Conservation (phyloP, 495 filamentous ascomycete species). For the Friedmanniomyces endolithicus region DNA sequence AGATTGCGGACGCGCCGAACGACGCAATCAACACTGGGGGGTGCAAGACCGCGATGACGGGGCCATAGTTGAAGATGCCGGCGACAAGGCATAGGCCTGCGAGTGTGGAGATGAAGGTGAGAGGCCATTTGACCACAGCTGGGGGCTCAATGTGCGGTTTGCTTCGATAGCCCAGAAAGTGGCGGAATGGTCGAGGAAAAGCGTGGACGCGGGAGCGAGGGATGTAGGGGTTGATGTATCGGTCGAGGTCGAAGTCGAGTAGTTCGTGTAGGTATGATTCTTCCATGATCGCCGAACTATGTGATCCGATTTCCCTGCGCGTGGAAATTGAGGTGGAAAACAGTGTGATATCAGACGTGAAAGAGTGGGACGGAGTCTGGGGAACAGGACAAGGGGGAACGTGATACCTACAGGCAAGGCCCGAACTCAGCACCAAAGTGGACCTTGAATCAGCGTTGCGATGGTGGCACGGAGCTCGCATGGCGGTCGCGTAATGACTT, state of each 20-base stretch:
- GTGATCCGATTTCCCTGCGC: background rate
- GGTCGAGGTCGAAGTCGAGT: conserved; percentile 27
- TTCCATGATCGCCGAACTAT: background rate
- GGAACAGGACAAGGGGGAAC: background rate
- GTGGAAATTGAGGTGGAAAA: too few species aligned
- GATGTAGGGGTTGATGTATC: conserved; percentile 23
- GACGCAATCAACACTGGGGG: conserved; percentile 23
- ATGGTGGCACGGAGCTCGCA: background rate
- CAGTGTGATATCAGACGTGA: background rate
- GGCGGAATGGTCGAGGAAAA: conserved; percentile 22
- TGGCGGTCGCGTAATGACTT: background rate
- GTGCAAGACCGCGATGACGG: conserved; percentile 11
- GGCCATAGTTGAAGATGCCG: conserved; percentile 20
- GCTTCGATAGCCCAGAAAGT: conserved; percentile 26
- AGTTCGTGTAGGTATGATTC: background rate
- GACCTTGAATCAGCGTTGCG: background rate
- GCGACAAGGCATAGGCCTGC: conserved; percentile 23
- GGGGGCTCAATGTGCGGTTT: conserved; percentile 22
- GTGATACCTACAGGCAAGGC: background rate
- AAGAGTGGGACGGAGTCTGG: background rate
- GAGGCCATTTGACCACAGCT: conserved; percentile 17
- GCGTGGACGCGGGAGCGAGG: conserved; percentile 21
- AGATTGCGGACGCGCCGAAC: conserved; percentile 27
- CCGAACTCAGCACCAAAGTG: background rate
- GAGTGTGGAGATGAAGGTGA: conserved; percentile 25